Evolutionary conservation across 2,329 filamentous ascomycete species (phyloP).

Genomic region (Aspergillus versicolor): DNA sequence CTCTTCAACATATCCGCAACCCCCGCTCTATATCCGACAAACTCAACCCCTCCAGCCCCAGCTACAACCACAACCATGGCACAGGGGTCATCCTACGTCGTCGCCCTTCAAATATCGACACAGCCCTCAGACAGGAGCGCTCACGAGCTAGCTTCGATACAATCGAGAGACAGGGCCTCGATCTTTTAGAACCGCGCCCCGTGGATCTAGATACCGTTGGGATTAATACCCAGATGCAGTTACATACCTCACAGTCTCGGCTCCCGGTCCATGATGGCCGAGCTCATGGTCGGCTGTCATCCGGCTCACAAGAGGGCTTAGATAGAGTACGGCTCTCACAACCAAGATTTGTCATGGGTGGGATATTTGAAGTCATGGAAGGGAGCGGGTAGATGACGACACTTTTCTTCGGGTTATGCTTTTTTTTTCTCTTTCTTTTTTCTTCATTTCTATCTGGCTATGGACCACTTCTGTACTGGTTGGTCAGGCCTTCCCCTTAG

Average conservation of each 20-base stretch:
- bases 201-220: conserved; percentile 30
- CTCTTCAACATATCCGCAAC: conserved; percentile 23
- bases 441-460: neutral
- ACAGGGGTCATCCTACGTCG: conserved; percentile 37
- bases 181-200: conserved; percentile 46
- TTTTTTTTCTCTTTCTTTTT: neutral
- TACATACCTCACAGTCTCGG: conserved; percentile 15
- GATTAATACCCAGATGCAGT: conserved; percentile 20
- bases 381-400: conserved; percentile 30
- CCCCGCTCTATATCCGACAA: conserved; percentile 10
- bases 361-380: conserved; percentile 50
- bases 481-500: neutral
- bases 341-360: conserved; percentile 46
- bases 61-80: conserved; percentile 30
- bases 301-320: conserved; percentile 4
- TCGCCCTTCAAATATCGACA: conserved; percentile 44
- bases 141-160: conserved; percentile 38
- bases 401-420: neutral
- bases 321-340: conserved; percentile 16
- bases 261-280: neutral
- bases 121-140: conserved; percentile 45
- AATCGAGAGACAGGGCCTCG: conserved; percentile 41
- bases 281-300: conserved; percentile 8
- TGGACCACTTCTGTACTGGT: neutral
- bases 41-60: conserved; percentile 14